A percentile compares a stretch with the other conserved stretches of the same genome.
Conservation (phyloP, 2,329 filamentous ascomycete species). For the Septoria petroselini region DNA sequence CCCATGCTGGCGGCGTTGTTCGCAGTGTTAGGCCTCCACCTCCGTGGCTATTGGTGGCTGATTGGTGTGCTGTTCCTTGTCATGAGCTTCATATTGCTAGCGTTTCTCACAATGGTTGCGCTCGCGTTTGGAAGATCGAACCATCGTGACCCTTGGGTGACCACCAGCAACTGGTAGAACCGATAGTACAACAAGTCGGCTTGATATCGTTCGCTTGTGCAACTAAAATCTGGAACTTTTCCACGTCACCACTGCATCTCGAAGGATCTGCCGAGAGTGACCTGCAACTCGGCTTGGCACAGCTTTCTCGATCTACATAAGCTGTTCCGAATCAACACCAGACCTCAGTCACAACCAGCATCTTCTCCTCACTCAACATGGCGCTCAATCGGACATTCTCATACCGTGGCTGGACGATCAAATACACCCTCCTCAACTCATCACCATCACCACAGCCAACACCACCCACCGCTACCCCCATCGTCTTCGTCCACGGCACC, state of each 20-base stretch:
- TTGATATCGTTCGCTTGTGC: too few relatives aligned
- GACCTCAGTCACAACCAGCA: neutral
- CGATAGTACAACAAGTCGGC: too few relatives aligned
- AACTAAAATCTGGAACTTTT: too few relatives aligned
- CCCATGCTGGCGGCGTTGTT: neutral
- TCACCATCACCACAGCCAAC: conserved; percentile 32
- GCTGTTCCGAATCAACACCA: neutral
- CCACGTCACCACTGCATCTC: neutral
- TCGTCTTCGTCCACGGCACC: conserved; percentile 50
- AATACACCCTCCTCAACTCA: conserved; percentile 22
- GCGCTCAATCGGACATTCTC: conserved; percentile 16
- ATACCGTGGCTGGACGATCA: conserved; percentile 23
- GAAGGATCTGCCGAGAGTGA: neutral
- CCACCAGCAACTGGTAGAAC: too few relatives aligned
- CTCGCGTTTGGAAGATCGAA: too few relatives aligned
- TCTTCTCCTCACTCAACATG: too few relatives aligned
- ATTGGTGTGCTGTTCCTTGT: too few relatives aligned
- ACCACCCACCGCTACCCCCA: conserved; percentile 32
- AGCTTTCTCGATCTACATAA: neutral
- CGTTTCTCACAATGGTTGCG: neutral
- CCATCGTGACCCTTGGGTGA: too few relatives aligned
- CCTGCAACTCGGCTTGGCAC: conserved; percentile 9
- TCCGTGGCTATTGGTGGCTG: too few relatives aligned
- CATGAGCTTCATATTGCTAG: neutral
- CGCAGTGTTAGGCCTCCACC: too few relatives aligned